Evolutionary conservation across 2,329 filamentous ascomycete species (phyloP).

Genomic region (Ilyonectria sp.): DNA sequence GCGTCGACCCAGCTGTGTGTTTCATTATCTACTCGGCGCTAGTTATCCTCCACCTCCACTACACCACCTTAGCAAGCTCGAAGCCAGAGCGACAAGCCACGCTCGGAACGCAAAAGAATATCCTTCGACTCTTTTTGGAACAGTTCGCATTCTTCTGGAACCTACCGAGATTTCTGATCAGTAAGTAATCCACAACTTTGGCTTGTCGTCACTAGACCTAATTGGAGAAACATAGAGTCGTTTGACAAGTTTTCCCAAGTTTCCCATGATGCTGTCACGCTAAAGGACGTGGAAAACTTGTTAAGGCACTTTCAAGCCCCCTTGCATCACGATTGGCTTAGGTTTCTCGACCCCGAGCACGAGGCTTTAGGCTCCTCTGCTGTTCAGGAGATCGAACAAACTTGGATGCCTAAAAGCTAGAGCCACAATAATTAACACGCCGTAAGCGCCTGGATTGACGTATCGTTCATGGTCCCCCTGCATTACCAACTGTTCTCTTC

Average conservation of each 20-base stretch:
- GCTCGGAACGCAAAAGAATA: conserved; percentile 2
- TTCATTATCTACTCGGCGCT: conserved; percentile 1
- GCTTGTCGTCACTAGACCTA: conserved; percentile 2
- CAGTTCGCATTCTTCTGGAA: conserved; percentile 2
- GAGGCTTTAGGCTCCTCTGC: conserved; percentile 2
- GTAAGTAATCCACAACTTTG: conserved; percentile 1
- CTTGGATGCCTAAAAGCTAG: not conserved
- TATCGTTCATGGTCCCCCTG: not conserved
- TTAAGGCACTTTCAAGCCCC: conserved; percentile 2
- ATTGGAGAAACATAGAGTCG: not conserved
- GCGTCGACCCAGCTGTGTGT: conserved; percentile 3
- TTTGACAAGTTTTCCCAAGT: not conserved
- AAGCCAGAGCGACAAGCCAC: conserved; percentile 1
- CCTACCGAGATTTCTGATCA: conserved; percentile 2
- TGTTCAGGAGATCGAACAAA: not conserved
- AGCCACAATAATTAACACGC: not conserved
- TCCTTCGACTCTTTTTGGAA: conserved; percentile 4
- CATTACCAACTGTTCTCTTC: conserved; percentile 3
- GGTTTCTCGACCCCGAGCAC: not conserved
- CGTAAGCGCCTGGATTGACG: conserved; percentile 1
- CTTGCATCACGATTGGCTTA: not conserved
- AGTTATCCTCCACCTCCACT: conserved; percentile 4
- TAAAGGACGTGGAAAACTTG: conserved; percentile 4
- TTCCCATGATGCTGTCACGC: conserved; percentile 1
- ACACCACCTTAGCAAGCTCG: conserved; percentile 3